phyloP scores from a whole-genome alignment of 371 early-diverging fungal species.

The Antonospora locustae region DNA sequence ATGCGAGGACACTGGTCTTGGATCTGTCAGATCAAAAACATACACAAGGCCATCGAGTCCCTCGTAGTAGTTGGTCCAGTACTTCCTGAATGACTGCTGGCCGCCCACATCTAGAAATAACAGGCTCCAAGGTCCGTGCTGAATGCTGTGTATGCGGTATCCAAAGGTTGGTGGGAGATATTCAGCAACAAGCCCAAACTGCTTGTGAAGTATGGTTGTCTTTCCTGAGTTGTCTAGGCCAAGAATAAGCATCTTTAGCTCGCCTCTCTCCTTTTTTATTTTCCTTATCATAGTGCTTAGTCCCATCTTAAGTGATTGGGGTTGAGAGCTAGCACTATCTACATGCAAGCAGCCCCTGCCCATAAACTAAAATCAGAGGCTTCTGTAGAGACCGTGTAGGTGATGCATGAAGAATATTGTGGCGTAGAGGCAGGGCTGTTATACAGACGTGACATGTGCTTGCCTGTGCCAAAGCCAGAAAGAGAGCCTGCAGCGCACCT shows the following conservation, averaged over 20 bases:
- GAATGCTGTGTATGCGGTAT: slow-evolving; percentile 78
- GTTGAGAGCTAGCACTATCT: too few species aligned
- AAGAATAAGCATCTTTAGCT: slow-evolving; percentile 83
- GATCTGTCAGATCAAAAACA: slow-evolving; percentile 87
- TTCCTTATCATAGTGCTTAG: slow-evolving; percentile 50
- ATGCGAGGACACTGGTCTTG: slow-evolving; percentile 25
- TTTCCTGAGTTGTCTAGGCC: slow-evolving; percentile 98
- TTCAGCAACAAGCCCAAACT: slow-evolving; percentile 72
- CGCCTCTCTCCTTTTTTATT: slow-evolving; percentile 59
- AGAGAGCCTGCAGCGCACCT: too few species aligned
- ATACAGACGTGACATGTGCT: too few species aligned
- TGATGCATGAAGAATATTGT: background rate
- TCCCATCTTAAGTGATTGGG: too few species aligned
- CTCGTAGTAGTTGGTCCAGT: slow-evolving; percentile 98
- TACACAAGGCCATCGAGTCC: slow-evolving; percentile 88
- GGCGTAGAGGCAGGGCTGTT: too few species aligned
- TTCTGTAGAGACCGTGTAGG: slow-evolving; percentile 2
- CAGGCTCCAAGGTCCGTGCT: slow-evolving; percentile 59
- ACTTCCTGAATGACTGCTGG: slow-evolving; percentile 79
- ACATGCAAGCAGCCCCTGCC: too few species aligned
- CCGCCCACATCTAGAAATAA: slow-evolving; percentile 95
- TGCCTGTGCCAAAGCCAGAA: too few species aligned
- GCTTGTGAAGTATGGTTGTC: slow-evolving; percentile 81
- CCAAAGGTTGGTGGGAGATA: slow-evolving; percentile 89
- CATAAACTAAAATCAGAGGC: slow-evolving; percentile 13